Evolutionary conservation across 208 protist genomes (phyloP), one percentile per base, ranked within the genome.

Genomic region (Trypanosoma caninum): DNA sequence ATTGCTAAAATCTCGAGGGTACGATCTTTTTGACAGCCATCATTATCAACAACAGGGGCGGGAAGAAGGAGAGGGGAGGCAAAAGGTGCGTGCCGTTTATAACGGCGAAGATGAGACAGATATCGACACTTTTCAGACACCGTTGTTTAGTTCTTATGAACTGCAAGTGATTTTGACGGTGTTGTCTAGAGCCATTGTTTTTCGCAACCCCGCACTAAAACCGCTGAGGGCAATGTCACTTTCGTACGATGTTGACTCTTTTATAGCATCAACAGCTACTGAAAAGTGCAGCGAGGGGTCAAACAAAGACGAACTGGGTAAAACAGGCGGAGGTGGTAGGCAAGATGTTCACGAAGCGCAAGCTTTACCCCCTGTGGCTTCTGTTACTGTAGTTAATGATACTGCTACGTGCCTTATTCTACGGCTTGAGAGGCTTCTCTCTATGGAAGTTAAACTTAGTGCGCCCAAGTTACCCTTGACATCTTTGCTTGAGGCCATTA

Each of bases 401-500:
- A 41, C 28, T 50, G 22, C 25, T 7, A 33, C 51, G 7, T 33
- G 41, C 44, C 23, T 35, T 25, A 16, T 67, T 8, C 18, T 41
- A 8, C n/a, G n/a, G n/a, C 54, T 69, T 30, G 55, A 62, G 27
- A 46, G 38, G 22, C 14, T 61, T n/a, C 37, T 69, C 13, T 46
- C 63, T 22, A 16, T 27, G 23, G 63, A 52, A 40, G 25, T 60
- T 27, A n/a, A 11, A 4, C 22, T 16, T 10, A 55, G 35, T 44
- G 46, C 50, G 11, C 0, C 9, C 16, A 28, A 47, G 20, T 37
- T 70, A 2, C 46, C 65, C 1, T 62, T 25, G 46, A 53, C n/a
- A 22, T 41, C 65, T 16, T 38, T 62, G 31, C 38, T 70, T n/a
- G 65, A 70, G 33, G 65, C 56, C 18, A 40, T 70, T n/a, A 7